Evolutionary conservation across 2,329 filamentous ascomycete species (phyloP).

Genomic region (Madurella mycetomatis): DNA sequence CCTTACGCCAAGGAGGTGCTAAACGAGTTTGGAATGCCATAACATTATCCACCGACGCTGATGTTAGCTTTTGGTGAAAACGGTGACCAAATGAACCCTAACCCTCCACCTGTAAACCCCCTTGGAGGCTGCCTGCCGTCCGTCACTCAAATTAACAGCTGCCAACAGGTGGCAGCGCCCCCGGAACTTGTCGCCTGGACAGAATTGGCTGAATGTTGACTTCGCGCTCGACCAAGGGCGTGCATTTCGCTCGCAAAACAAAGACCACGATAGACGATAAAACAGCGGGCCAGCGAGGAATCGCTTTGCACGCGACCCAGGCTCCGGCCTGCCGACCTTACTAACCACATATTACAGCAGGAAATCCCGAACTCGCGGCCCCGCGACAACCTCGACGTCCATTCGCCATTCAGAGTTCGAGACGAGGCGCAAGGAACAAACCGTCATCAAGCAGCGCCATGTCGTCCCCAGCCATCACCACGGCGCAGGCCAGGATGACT

Average conservation of each 20-base stretch:
- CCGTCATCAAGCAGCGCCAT: conserved; percentile 24
- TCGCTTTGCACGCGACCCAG: conserved; percentile 20
- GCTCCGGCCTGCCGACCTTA: conserved; percentile 30
- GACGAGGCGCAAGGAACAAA: not conserved
- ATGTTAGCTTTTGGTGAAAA: too few relatives aligned
- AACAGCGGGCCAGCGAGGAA: conserved; percentile 1
- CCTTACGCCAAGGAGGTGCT: too few relatives aligned
- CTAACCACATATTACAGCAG: conserved; percentile 24
- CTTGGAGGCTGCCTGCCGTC: too few relatives aligned
- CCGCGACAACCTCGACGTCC: not conserved
- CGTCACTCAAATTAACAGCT: not conserved
- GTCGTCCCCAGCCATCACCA: conserved; percentile 27
- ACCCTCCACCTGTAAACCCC: too few relatives aligned
- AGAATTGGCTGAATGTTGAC: conserved; percentile 21
- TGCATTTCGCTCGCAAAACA: not conserved
- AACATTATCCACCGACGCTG: too few relatives aligned
- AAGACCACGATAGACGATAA: conserved; percentile 3
- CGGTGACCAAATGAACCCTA: too few relatives aligned
- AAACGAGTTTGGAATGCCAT: too few relatives aligned
- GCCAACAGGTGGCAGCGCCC: not conserved
- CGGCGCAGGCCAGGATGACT: conserved; percentile 19
- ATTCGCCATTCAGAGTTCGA: not conserved
- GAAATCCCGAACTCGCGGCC: not conserved
- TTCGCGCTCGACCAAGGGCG: conserved; percentile 14
- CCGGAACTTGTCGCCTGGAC: conserved; percentile 6